These are phyloP conservation scores for Podospora comata DNA, from an alignment of 495 filamentous ascomycete species.

Conservation along the genomic window DNA sequence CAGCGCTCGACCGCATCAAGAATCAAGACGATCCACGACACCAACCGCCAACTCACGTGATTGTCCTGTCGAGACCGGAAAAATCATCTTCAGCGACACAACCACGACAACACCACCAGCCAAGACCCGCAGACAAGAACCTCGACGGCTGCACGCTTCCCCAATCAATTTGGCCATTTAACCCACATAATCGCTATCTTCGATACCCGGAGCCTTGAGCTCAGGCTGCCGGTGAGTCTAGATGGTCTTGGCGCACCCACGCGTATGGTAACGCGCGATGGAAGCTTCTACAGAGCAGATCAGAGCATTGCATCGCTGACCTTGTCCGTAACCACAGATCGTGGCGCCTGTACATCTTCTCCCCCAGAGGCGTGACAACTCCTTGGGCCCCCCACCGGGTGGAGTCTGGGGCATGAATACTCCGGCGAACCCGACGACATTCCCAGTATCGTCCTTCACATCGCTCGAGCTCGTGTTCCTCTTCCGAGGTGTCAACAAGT, in stretches of 20 bases:
- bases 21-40: conserved; percentile 21
- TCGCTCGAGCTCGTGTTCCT: conserved; percentile 85
- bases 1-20: conserved; percentile 14
- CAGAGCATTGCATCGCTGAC: neutral
- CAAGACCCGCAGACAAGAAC: conserved; percentile 3
- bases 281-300: neutral
- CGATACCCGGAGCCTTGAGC: conserved; percentile 21
- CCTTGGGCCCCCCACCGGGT: conserved; percentile 57
- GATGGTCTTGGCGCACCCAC: conserved; percentile 8
- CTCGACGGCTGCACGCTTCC: conserved; percentile 14
- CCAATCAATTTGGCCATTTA: conserved; percentile 4
- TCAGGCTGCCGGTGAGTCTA: conserved; percentile 30
- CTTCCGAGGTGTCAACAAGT: conserved; percentile 74
- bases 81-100: conserved; percentile 24
- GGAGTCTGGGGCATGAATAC: conserved; percentile 54
- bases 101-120: neutral
- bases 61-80: conserved; percentile 31
- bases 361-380: conserved; percentile 44
- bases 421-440: conserved; percentile 37
- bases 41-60: conserved; percentile 41
- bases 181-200: neutral
- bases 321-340: conserved; percentile 31
- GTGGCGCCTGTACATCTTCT: conserved; percentile 52
- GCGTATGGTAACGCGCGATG: neutral
- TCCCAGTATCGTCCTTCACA: conserved; percentile 55